Percentiles rank a stretch among this genome's conserved stretches.
phyloP scores from a whole-genome alignment of 2,329 filamentous ascomycete genomes.

The Beauveria medogensis region DNA sequence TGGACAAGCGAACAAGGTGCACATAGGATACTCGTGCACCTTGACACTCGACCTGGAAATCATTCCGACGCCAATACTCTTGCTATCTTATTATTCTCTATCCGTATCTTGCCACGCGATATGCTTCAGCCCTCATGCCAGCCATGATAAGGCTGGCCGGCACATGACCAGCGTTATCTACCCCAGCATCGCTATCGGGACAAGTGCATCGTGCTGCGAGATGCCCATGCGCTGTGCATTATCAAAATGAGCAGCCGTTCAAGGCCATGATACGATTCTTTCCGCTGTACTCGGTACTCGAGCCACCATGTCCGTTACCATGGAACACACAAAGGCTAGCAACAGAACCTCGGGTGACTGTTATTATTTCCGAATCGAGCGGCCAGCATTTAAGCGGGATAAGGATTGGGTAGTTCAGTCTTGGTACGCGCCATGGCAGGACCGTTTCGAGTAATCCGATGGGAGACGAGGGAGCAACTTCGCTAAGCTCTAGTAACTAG shows the following conservation, averaged over 20 bases:
- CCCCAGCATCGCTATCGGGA: constrained; percentile 5
- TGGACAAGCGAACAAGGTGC: not conserved
- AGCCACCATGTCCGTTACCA: not conserved
- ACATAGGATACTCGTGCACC: not conserved
- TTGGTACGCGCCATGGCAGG: not conserved
- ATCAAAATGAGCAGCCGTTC: not conserved
- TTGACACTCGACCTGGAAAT: not conserved
- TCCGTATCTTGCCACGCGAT: not conserved
- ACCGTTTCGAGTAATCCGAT: constrained; percentile 9
- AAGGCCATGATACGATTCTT: constrained; percentile 5
- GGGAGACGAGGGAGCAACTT: not conserved
- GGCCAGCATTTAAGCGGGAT: constrained; percentile 1
- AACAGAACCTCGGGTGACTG: not conserved
- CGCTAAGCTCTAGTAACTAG: not conserved
- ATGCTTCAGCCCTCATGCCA: not conserved
- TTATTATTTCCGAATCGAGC: not conserved
- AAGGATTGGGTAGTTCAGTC: not conserved
- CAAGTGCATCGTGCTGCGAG: not conserved
- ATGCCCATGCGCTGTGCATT: not conserved
- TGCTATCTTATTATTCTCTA: not conserved
- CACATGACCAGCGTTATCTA: not conserved
- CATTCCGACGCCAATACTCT: not conserved
- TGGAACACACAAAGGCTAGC: not conserved
- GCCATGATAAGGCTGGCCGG: not conserved
- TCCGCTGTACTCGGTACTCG: not conserved